Evolutionary conservation across 2,329 filamentous ascomycete genomes (phyloP), one percentile per base, ranked within the genome.

Genomic region (Clonostachys chloroleuca): DNA sequence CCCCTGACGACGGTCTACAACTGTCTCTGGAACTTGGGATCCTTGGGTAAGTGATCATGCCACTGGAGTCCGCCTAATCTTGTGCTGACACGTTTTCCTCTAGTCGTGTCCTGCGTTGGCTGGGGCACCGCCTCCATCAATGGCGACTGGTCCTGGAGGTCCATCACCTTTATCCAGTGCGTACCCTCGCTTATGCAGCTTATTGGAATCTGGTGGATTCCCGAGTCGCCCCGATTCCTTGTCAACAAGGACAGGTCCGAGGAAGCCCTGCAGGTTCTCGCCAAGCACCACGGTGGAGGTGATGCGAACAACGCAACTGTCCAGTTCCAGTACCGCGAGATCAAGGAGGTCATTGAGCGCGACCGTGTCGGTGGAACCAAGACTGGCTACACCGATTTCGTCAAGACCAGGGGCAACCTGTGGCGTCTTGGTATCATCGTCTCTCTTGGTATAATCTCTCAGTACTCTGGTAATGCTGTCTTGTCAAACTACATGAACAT

Each of bases 1-100:
- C 78, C 77, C 30, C 73, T 86, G 43, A 86, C 83, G 2, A 73
- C 83, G 13, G 73, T 86, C 49, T 86, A 86, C 66, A 86, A 87
- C 63, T 84, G 80, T 55, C 64, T 86, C 45, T 87, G 82, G 82
- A 84, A 85, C 59, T 62, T 82, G 47, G 81, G 80, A 36, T 70
- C 72, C 13, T 60, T 74, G n/a, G 53, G 61, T 63, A 53, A 54
- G 58, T 43, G 24, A 5, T 24, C 33, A 14, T 8, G 24, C 24
- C 24, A 9, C 24, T 30, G 24, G 24, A 30, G 24, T 30, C 6
- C 4, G 34, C 12, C 3, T 17, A 1, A 6, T 30, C 8, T 30
- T 30, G 24, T 30, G 16, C 16, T 9, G 9, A 14, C 5, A 24
- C 12, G 45, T 53, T 50, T 50, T 20, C 7, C 6, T 34, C 34